A percentile compares a stretch with the other conserved stretches of the same genome.
phyloP scores from a whole-genome alignment of 768 basidiomycete species.

The Kwoniella newhampshirensis region DNA sequence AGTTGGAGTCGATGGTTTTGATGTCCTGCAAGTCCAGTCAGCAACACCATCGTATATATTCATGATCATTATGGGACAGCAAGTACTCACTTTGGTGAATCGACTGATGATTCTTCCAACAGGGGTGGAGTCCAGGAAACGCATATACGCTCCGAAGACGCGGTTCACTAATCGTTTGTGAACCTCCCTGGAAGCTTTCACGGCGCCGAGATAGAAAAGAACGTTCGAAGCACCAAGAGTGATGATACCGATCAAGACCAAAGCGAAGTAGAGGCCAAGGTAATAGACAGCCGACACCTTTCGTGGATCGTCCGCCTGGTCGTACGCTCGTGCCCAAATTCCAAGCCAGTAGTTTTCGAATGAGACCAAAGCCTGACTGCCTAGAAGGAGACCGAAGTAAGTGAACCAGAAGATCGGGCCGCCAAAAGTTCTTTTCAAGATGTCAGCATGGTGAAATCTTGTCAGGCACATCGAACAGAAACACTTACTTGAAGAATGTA shows the following conservation, averaged over 20 bases:
- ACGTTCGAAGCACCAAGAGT: slow-evolving; percentile 20
- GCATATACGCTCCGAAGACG: slow-evolving; percentile 45
- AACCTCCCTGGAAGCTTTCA: slow-evolving; percentile 44
- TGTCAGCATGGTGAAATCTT: slow-evolving; percentile 1
- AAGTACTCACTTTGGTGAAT: slow-evolving; percentile 48
- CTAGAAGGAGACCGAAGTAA: slow-evolving; percentile 41
- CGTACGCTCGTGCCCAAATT: slow-evolving; percentile 49
- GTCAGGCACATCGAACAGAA: slow-evolving; percentile 15
- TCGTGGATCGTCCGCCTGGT: slow-evolving; percentile 29
- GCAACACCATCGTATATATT: too few relatives aligned
- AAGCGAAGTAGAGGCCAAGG: slow-evolving; percentile 48
- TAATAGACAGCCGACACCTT: slow-evolving; percentile 47
- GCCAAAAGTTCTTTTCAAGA: slow-evolving; percentile 40
- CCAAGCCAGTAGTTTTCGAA: slow-evolving; percentile 51
- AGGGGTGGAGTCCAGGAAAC: slow-evolving; percentile 46
- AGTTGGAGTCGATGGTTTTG: slow-evolving; percentile 43
- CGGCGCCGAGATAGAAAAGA: slow-evolving; percentile 45
- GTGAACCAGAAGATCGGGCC: slow-evolving; percentile 53
- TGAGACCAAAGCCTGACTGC: slow-evolving; percentile 41
- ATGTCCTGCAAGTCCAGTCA: slow-evolving; percentile 33
- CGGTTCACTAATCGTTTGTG: slow-evolving; percentile 42
- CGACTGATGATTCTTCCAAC: slow-evolving; percentile 47
- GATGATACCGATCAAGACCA: slow-evolving; percentile 37
- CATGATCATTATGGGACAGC: too few relatives aligned
- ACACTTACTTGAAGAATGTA: slow-evolving; percentile 44